Percentiles rank a stretch among this genome's conserved stretches.
Evolutionary conservation across 2,329 filamentous ascomycete genomes (phyloP).

Genomic region (Aureobasidium sp.): DNA sequence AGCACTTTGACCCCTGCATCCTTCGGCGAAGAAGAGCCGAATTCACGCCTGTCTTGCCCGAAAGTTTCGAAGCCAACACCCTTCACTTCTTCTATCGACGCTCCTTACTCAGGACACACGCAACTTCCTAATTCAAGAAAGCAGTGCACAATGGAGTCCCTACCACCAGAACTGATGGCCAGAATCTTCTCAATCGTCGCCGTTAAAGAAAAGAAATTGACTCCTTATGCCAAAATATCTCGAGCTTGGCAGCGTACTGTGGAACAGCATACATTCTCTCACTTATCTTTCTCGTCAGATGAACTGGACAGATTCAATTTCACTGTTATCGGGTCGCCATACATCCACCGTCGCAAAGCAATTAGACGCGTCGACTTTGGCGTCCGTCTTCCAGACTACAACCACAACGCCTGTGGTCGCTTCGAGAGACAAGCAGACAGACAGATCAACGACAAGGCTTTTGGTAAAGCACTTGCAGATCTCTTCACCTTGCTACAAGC

Average conservation of each 20-base stretch:
- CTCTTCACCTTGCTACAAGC: too few species aligned
- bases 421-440: slow-evolving; percentile 8
- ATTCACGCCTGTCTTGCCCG: too few species aligned
- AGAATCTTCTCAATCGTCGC: too few species aligned
- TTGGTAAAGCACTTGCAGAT: background rate
- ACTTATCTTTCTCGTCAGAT: background rate
- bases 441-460: slow-evolving; percentile 4
- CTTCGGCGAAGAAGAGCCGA: too few species aligned
- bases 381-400: slow-evolving; percentile 2
- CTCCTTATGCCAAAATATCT: slow-evolving; percentile 11
- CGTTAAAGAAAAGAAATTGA: too few species aligned
- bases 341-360: background rate
- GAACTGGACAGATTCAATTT: background rate
- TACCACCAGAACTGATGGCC: too few species aligned
- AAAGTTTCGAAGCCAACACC: too few species aligned
- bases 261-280: slow-evolving; percentile 9
- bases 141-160: too few species aligned
- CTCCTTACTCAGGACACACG: too few species aligned
- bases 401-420: slow-evolving; percentile 9
- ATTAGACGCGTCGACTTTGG: background rate
- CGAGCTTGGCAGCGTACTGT: slow-evolving; percentile 2
- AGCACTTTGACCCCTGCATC: too few species aligned
- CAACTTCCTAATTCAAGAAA: too few species aligned
- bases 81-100: too few species aligned
- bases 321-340: background rate